Evolutionary conservation across 176 grass and related monocot species (phyloP), one percentile per base, ranked within the genome.

Genomic region (Zoysia pacifica): DNA sequence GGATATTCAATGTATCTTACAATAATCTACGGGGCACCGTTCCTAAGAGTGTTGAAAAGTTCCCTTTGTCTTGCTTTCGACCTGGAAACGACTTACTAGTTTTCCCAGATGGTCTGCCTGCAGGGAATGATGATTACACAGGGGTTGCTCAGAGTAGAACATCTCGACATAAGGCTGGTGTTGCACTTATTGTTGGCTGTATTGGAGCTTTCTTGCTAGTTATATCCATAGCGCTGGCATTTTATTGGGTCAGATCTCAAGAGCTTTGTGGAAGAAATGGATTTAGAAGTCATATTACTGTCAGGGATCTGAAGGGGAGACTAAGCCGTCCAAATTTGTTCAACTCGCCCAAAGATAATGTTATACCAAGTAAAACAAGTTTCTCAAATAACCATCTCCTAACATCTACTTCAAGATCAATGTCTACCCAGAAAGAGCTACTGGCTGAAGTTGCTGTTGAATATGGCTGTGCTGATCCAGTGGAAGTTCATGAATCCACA

Each of bases 321-420:
- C 80, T 91, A 73, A 88, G 81, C 77, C 81, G 73, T 46, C 78
- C 69, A 56, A 91, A 82, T 63, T 42, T 87, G 3, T 93, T 98
- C 61, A 89, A 89, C 72, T 70, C 75, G 18, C 84, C 78, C 59
- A 95, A 92, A 83, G 90, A 95, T 65, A 81, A 86, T 91, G 89
- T 93, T 67, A 79, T 87, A 76, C 90, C 86, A 84, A 86, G 83
- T 53, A 90, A 89, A 81, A 93, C 89, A 73, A 97, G 87, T 79
- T 94, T 97, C 81, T 97, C 91, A 67, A 97, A 97, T 81, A 91
- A 97, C 37, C 89, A 91, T 90, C 77, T 97, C 37, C 74, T 97
- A 80, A 91, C 67, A 18, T 45, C 90, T 50, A 86, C 86, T 56
- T 79, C 86, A 75, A 94, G 95, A 89, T 87, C 92, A 79, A 86